Conservation (phyloP, 495 filamentous ascomycete genomes). For the Talaromyces thailandensis region DNA sequence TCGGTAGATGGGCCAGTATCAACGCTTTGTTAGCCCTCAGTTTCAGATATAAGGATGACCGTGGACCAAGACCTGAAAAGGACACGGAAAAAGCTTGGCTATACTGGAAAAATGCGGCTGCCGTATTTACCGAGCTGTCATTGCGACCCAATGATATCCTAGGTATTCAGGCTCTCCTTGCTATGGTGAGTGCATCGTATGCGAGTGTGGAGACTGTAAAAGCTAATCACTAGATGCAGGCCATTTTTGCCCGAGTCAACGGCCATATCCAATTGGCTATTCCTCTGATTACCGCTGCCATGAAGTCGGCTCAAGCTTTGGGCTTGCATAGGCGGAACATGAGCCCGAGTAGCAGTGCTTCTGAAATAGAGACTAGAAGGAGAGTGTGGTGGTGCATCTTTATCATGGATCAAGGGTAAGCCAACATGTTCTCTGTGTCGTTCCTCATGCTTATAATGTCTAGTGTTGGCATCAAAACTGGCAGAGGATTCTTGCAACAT, state of each 20-base stretch:
- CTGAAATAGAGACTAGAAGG: constrained; percentile 86
- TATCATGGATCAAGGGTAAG: constrained; percentile 80
- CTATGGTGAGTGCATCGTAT: constrained; percentile 51
- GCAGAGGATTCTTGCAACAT: constrained; percentile 82
- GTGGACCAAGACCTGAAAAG: constrained; percentile 72
- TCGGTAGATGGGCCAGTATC: constrained; percentile 93
- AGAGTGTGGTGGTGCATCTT: constrained; percentile 98
- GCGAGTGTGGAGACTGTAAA: neutral
- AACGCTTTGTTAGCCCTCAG: constrained; percentile 88
- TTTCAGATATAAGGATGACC: constrained; percentile 82
- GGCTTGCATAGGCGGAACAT: constrained; percentile 87
- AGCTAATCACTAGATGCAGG: constrained; percentile 28
- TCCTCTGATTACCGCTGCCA: constrained; percentile 83
- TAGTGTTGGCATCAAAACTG: constrained; percentile 75
- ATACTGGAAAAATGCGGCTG: constrained; percentile 93
- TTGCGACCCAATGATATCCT: constrained; percentile 89
- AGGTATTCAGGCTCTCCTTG: constrained; percentile 87
- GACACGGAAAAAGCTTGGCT: constrained; percentile 85
- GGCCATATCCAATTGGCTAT: constrained; percentile 87
- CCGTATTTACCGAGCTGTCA: constrained; percentile 78
- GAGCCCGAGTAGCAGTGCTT: constrained; percentile 70
- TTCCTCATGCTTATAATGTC: neutral
- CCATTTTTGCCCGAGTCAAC: constrained; percentile 88
- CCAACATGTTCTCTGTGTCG: neutral
- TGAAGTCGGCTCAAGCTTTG: constrained; percentile 82